A percentile compares a stretch with the other conserved stretches of the same genome.
These are phyloP conservation scores for Heteromeles arbutifolia DNA, from an alignment of 306 rosid species.

Conservation along the genomic window DNA sequence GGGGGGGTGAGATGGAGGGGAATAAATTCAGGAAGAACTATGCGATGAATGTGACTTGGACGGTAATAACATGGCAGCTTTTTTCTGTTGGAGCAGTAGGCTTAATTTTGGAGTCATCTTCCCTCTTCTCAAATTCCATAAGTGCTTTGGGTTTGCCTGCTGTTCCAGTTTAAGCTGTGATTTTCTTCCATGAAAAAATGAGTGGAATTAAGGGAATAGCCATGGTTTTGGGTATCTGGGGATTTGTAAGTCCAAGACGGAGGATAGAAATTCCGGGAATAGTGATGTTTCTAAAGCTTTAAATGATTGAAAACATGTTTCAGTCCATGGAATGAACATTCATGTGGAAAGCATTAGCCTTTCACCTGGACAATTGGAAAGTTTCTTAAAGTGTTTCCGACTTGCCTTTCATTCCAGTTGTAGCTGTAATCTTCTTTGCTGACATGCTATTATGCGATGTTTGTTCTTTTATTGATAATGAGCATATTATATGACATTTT, in stretches of 20 bases:
- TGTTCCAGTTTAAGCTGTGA: conserved; percentile 38
- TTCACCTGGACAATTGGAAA: no score
- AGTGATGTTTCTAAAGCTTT: not conserved
- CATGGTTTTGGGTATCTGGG: conserved; percentile 47
- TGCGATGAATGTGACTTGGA: conserved; percentile 29
- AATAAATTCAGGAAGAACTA: conserved; percentile 32
- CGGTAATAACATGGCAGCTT: conserved; percentile 29
- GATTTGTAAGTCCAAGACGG: conserved; percentile 13
- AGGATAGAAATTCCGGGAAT: not conserved
- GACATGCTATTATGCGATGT: not conserved
- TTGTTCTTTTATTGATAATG: no score
- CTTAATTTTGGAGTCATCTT: conserved; percentile 41
- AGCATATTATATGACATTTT: no score
- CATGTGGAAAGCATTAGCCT: no score
- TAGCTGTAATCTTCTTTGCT: conserved; percentile 30
- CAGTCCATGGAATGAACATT: conserved; percentile 25
- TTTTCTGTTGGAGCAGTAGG: conserved; percentile 29
- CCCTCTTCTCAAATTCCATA: conserved; percentile 46
- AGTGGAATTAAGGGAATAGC: conserved; percentile 39
- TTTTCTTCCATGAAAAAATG: conserved; percentile 44
- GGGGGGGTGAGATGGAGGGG: conserved; percentile 25
- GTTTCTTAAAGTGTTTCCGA: conserved; percentile 10
- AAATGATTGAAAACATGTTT: not conserved
- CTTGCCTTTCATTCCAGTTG: conserved; percentile 36
- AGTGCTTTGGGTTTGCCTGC: conserved; percentile 41